Conservation (phyloP, 2,329 filamentous ascomycete species). For the Cryoendolithus antarcticus region DNA sequence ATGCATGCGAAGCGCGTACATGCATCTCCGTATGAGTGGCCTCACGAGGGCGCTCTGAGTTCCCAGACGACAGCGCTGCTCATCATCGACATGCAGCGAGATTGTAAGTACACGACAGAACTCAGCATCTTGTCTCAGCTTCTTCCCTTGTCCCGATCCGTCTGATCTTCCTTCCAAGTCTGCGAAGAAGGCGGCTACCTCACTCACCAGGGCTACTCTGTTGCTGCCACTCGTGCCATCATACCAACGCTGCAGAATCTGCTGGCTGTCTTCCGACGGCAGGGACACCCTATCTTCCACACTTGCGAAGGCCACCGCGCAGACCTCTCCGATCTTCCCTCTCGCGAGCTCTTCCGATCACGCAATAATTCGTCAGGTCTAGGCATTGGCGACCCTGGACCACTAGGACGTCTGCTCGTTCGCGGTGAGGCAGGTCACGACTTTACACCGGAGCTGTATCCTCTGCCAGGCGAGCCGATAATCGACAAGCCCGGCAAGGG, state of each 20-base stretch:
- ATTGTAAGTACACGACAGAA: slow-evolving; percentile 22
- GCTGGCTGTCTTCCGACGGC: slow-evolving; percentile 29
- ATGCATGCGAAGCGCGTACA: too few species aligned
- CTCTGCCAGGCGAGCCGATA: slow-evolving; percentile 35
- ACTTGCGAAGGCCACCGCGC: slow-evolving; percentile 43
- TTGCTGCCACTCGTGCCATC: slow-evolving; percentile 29
- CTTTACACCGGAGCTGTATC: slow-evolving; percentile 42
- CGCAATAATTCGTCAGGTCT: slow-evolving; percentile 38
- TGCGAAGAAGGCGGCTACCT: slow-evolving; percentile 39
- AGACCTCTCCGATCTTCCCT: slow-evolving; percentile 44
- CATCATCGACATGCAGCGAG: slow-evolving; percentile 45
- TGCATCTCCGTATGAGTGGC: too few species aligned
- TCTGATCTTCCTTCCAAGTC: slow-evolving; percentile 16
- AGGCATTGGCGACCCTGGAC: slow-evolving; percentile 42
- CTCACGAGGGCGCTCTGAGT: slow-evolving; percentile 4
- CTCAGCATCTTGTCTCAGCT: background rate
- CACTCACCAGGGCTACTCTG: slow-evolving; percentile 34
- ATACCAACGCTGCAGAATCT: slow-evolving; percentile 32
- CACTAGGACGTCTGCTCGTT: slow-evolving; percentile 45
- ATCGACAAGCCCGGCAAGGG: slow-evolving; percentile 45
- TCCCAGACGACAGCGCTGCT: slow-evolving; percentile 37
- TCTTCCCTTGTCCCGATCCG: background rate
- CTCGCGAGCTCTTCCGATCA: slow-evolving; percentile 42
- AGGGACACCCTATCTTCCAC: slow-evolving; percentile 30
- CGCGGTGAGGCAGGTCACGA: slow-evolving; percentile 47